Conservation (phyloP, 148 eudicot genomes). For the Rhododendron williamsianum region DNA sequence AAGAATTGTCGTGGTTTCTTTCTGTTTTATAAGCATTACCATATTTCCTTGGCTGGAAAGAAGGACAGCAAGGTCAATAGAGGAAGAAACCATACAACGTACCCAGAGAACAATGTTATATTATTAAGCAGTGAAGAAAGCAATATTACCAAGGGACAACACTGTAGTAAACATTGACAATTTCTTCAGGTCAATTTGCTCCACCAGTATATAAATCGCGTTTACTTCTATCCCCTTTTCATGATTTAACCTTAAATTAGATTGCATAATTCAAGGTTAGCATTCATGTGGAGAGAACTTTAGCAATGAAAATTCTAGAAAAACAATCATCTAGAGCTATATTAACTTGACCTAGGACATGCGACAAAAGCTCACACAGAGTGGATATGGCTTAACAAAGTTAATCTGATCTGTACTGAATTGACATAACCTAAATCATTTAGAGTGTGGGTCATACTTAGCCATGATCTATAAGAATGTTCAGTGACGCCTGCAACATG, state of each 20-base stretch:
- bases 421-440: neutral
- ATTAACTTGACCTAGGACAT: neutral
- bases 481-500: slow-evolving; percentile 98
- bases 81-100: no score
- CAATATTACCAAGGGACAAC: neutral
- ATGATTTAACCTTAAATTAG: neutral
- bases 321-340: neutral
- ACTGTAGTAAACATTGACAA: neutral
- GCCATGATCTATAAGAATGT: slow-evolving; percentile 73
- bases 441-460: slow-evolving; percentile 37
- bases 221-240: neutral
- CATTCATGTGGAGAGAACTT: neutral
- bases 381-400: neutral
- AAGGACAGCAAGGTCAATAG: neutral
- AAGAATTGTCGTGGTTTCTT: neutral
- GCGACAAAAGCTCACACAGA: neutral
- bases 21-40: neutral
- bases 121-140: no score
- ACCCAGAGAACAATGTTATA: no score
- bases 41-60: neutral
- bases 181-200: neutral
- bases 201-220: neutral
- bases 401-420: neutral
- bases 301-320: neutral
- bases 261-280: neutral